These are phyloP conservation scores for Alectoria sarmentosa DNA, from an alignment of 495 filamentous ascomycete species.

Conservation along the genomic window DNA sequence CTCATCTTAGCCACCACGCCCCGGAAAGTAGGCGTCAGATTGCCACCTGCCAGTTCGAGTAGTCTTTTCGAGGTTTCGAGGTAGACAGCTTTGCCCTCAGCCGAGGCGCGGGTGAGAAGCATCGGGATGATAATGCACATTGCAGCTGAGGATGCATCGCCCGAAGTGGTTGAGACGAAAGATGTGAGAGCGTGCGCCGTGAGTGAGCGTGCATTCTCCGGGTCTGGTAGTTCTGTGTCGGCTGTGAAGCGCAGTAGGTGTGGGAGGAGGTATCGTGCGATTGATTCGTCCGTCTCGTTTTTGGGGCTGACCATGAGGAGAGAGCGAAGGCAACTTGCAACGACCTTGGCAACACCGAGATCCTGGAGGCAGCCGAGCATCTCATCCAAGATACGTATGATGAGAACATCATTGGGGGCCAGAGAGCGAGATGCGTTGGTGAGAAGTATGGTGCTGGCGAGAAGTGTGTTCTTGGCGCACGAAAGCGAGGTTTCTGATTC, in stretches of 20 bases:
- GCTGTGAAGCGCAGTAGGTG: conserved; percentile 66
- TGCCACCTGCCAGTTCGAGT: conserved; percentile 71
- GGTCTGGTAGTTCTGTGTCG: conserved; percentile 50
- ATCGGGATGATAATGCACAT: conserved; percentile 71
- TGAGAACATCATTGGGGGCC: conserved; percentile 61
- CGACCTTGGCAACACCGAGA: conserved; percentile 71
- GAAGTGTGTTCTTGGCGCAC: conserved; percentile 87
- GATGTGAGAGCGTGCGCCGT: conserved; percentile 66
- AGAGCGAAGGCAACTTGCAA: conserved; percentile 77
- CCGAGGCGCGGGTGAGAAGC: conserved; percentile 63
- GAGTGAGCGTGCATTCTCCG: conserved; percentile 61
- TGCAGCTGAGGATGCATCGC: conserved; percentile 48
- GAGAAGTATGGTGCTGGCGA: conserved; percentile 81
- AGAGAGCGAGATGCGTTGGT: conserved; percentile 69
- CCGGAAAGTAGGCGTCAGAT: conserved; percentile 66
- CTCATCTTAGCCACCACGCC: conserved; percentile 66
- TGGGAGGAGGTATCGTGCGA: conserved; percentile 68
- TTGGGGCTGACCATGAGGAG: conserved; percentile 62
- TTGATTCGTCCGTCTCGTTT: conserved; percentile 61
- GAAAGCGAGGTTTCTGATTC: conserved; percentile 72
- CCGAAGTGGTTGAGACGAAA: conserved; percentile 51
- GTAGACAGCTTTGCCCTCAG: conserved; percentile 39
- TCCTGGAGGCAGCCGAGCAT: conserved; percentile 79
- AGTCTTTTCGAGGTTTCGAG: conserved; percentile 67
- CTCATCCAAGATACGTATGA: conserved; percentile 63